Percentiles rank a stretch among this genome's conserved stretches.
phyloP scores from a whole-genome alignment of 345 rosid species.

The Xanthoceras sorbifolium region DNA sequence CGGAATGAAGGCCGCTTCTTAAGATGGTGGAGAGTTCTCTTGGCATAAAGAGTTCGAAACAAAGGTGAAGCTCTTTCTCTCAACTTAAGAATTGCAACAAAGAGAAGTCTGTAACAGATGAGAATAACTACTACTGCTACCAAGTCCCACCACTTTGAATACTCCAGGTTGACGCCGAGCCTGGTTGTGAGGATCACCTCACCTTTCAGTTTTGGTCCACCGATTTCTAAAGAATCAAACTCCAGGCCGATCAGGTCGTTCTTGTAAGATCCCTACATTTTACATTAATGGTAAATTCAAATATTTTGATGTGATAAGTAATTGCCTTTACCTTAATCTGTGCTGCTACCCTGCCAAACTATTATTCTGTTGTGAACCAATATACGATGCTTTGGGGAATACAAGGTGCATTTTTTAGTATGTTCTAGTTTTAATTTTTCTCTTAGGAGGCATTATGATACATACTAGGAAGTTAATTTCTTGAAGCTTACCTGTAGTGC shows the following conservation, averaged over 20 bases:
- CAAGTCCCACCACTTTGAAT: slow-evolving; percentile 82
- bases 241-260: slow-evolving; percentile 64
- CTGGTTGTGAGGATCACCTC: slow-evolving; percentile 46
- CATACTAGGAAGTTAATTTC: slow-evolving; percentile 7
- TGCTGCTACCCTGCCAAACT: neutral
- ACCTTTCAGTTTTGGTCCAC: slow-evolving; percentile 52
- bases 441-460: neutral
- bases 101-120: slow-evolving; percentile 50
- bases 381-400: neutral
- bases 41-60: slow-evolving; percentile 44
- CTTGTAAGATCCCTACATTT: slow-evolving; percentile 67
- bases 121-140: slow-evolving; percentile 45
- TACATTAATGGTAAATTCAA: slow-evolving; percentile 5
- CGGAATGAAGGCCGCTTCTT: slow-evolving; percentile 68
- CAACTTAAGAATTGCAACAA: slow-evolving; percentile 63
- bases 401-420: neutral
- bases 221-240: slow-evolving; percentile 51
- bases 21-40: slow-evolving; percentile 54
- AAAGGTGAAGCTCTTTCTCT: slow-evolving; percentile 66
- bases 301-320: neutral
- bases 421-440: neutral
- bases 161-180: slow-evolving; percentile 46
- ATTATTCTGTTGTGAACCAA: neutral
- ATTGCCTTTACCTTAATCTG: neutral
- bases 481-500: slow-evolving; percentile 44